Evolutionary conservation across 2,329 filamentous ascomycete genomes (phyloP), one percentile per base, ranked within the genome.

Genomic region (Cladosporium sp.): DNA sequence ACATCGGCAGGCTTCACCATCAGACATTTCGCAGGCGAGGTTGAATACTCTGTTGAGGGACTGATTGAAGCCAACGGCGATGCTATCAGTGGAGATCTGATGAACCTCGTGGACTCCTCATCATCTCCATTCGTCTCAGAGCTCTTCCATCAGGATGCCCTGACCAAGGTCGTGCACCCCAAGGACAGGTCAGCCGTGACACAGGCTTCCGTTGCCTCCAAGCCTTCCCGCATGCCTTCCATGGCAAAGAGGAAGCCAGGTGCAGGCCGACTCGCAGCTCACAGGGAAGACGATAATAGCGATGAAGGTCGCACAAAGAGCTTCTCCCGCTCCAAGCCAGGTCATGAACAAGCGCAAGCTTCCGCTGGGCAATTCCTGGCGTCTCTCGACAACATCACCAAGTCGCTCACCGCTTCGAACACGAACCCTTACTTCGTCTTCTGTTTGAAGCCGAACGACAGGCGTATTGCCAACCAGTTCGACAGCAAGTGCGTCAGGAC

Each of bases 401-500:
- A 94, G 72, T 93, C 92, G 2, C 83, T 99, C 53, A 90, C 88
- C 2, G 88, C 91, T 2, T 86, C 89, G 4, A 91, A 93, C 74
- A 91, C 93, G 12, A 99, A 99, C 74, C 87, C 91, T 0, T 99
- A 99, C 79, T 98, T 97, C 72, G 87, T 99, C 53, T 97, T 99
- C 79, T 99, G 95, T 74, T 80, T 99, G 69, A 99, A 99, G 80
- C 94, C 95, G 26, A 99, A 99, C 72, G 95, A 99, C 76, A 87
- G 95, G 62, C 89, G 95, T 59, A 99, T 99, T 70, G 94, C 95
- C 68, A 99, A 99, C 72, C 95, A 99, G 75, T 99, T 98, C 72
- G 95, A 99, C 78, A 97, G 93, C 85, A 98, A 98, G 79, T 99
- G 95, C 76, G 95, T 99, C 26, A 89, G 95, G 4, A 91, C 91